A percentile compares a stretch with the other conserved stretches of the same genome.
These are phyloP conservation scores for Hordeum marinum DNA, from an alignment of 176 grass and related monocot species.

Conservation along the genomic window DNA sequence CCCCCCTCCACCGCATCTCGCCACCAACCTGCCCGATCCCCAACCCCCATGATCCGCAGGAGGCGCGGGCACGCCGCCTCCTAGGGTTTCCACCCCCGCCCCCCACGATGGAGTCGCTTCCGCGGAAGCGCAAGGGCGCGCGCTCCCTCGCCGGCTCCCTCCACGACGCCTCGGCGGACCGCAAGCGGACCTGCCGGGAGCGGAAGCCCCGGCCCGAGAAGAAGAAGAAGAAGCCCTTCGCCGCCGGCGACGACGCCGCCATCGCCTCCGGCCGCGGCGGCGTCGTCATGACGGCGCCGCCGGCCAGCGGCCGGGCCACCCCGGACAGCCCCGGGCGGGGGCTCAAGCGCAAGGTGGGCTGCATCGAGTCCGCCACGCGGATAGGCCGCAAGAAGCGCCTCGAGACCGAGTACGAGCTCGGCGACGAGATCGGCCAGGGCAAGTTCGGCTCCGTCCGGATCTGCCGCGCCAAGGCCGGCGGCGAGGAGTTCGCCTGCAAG, in stretches of 20 bases:
- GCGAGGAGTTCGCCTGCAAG: constrained; percentile 85
- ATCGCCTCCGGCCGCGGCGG: constrained; percentile 9
- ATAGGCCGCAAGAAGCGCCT: constrained; percentile 82
- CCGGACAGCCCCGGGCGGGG: constrained; percentile 55
- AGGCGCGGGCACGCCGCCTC: constrained; percentile 15
- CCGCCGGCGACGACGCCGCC: not conserved
- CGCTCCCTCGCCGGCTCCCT: constrained; percentile 45
- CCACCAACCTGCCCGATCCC: constrained; percentile 28
- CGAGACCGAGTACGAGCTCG: constrained; percentile 72
- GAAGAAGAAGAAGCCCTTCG: constrained; percentile 11
- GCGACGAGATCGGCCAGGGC: constrained; percentile 68
- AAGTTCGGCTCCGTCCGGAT: constrained; percentile 90
- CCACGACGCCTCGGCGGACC: constrained; percentile 29
- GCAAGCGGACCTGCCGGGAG: constrained; percentile 46
- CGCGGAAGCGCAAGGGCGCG: constrained; percentile 73
- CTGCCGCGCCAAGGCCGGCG: constrained; percentile 56
- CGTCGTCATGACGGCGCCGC: constrained; percentile 41
- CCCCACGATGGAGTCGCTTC: constrained; percentile 44
- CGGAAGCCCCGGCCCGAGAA: constrained; percentile 46
- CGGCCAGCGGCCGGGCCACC: constrained; percentile 42
- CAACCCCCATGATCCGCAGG: constrained; percentile 49
- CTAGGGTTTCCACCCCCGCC: constrained; percentile 2
- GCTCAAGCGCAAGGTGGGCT: constrained; percentile 83
- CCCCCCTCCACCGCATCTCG: not conserved
- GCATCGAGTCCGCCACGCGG: constrained; percentile 66